Evolutionary conservation across 257 asterid genomes (phyloP), one percentile per base, ranked within the genome.

Genomic region (Datura wrightii): DNA sequence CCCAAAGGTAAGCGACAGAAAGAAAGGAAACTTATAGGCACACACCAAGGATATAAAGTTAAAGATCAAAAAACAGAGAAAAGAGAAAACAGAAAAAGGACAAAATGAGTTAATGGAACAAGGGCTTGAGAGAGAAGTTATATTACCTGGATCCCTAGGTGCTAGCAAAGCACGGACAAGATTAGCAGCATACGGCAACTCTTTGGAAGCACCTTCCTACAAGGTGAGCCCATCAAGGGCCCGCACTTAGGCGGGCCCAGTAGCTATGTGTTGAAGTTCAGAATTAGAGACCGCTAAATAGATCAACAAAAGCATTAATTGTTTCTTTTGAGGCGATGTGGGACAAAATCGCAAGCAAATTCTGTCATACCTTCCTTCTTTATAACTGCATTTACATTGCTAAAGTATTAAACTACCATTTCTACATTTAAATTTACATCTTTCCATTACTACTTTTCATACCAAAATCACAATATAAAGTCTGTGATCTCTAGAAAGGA

Each of bases 181-280:
- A 24, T 24, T 24, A 24, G 31, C 31, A 24, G 31, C 31, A 24
- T 24, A 24, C 31, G 0, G 31, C n/a, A 19, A 11, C 79, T 44
- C 34, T 16, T 69, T 8, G 10, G 8, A 71, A 46, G 39, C 39
- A 71, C 58, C 80, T 71, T 44, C 36, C 18, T n/a, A 44, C 80
- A 44, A 71, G 37, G 31, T 10, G 58, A 72, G 80, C 80, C 80
- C 59, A 74, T 48, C 80, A 46, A 48, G 80, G 80, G 80, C 80
- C 79, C 80, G 80, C 80, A 74, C 80, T 48, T 72, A 74, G 39
- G 59, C 59, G 19, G 59, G 59, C 80, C 80, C 59, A 48, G 4
- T 10, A 74, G 42, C 59, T 19, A 14, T 44, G 41, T 72, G 7
- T 74, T 11, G 42, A 74, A 74, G 42, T 24, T 74, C 58, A 24